Percentiles rank a stretch among this genome's conserved stretches.
Evolutionary conservation across 2,329 filamentous ascomycete species (phyloP).

Genomic region (Ophiobolus disseminans): DNA sequence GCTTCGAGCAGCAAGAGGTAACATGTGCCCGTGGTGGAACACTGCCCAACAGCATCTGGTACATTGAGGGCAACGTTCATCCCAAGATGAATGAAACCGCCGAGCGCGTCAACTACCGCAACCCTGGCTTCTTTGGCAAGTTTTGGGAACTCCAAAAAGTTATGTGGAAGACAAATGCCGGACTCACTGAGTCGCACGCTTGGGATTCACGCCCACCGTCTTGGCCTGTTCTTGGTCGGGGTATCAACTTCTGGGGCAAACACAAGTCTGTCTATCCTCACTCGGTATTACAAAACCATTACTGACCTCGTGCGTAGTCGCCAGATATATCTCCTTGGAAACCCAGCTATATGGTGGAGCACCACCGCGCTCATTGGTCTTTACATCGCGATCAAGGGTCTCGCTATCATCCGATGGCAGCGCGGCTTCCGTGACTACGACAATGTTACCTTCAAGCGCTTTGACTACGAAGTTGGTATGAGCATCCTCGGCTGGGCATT

Average conservation of each 20-base stretch:
- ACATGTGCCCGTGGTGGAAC: constrained; percentile 92
- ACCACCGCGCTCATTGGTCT: constrained; percentile 78
- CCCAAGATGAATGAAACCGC: constrained; percentile 73
- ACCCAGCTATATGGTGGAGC: constrained; percentile 87
- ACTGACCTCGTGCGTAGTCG: constrained; percentile 53
- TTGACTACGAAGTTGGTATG: constrained; percentile 94
- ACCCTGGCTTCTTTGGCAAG: constrained; percentile 95
- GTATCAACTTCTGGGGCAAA: constrained; percentile 99
- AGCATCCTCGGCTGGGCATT: constrained; percentile 93
- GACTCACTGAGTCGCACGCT: constrained; percentile 92
- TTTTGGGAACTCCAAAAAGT: constrained; percentile 97
- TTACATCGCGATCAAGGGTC: constrained; percentile 83
- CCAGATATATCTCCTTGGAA: constrained; percentile 95
- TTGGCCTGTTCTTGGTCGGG: constrained; percentile 89
- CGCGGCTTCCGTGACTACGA: constrained; percentile 88
- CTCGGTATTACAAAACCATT: neutral
- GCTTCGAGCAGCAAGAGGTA: constrained; percentile 98
- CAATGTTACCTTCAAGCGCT: constrained; percentile 86
- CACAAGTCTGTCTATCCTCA: constrained; percentile 60
- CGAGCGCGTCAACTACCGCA: constrained; percentile 95
- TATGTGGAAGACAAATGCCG: constrained; percentile 99
- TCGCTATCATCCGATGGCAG: constrained; percentile 92
- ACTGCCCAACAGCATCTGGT: constrained; percentile 96
- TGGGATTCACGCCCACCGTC: constrained; percentile 96
- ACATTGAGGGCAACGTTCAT: constrained; percentile 89